Base-by-base conservation (phyloP, 1,284 basidiomycete species). In the Ustanciosporium gigantosporum region DNA sequence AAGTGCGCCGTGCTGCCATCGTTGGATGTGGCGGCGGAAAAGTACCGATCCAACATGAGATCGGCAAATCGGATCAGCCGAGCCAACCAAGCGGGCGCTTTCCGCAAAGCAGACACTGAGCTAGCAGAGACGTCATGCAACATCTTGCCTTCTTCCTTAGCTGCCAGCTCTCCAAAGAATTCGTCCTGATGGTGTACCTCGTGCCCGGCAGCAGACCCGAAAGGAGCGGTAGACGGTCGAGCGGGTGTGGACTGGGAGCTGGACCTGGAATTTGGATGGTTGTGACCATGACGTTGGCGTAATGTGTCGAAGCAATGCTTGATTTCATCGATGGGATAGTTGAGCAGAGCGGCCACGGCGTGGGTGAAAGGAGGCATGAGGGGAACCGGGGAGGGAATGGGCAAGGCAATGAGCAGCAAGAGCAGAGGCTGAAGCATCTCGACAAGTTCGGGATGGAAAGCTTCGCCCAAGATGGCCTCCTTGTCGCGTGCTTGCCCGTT, bases 321-420 rank as follows among this genome's bases (percentile, higher is more conserved):
- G 46, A 64, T 38, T 15, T 50, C 22, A 6, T 24, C 9, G 6
- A 58, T 32, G 2, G 71, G 71, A 31, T 55, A 73, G 45, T 74
- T 74, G 43, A 74, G 57, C 20, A 74, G 41, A 14, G 60, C 67
- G 16, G 62, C 67, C 19, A 74, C 66, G n/a, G 68, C 68, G 36
- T 73, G 60, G 11, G 68, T 68, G 23, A 66, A 38, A 2, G 71
- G 71, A 14, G 70, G 58, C 36, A 47, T 53, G 16, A 74, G 50
- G 1, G 67, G 62, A 3, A 53, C 50, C 0, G 57, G 41, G 5
- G 46, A 46, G 11, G 49, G 31, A 3, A 51, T 23, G 5, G 67
- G 55, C 2, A 61, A 41, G 2, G 25, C n/a, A 16, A 41, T 52
- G 48, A 73, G 23, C 29, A 70, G 35, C 16, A 44, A 44, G 8